These are phyloP conservation scores for Bryum argenteum DNA, from an alignment of 225 moss, liverwort and hornwort genomes.

Conservation along the genomic window DNA sequence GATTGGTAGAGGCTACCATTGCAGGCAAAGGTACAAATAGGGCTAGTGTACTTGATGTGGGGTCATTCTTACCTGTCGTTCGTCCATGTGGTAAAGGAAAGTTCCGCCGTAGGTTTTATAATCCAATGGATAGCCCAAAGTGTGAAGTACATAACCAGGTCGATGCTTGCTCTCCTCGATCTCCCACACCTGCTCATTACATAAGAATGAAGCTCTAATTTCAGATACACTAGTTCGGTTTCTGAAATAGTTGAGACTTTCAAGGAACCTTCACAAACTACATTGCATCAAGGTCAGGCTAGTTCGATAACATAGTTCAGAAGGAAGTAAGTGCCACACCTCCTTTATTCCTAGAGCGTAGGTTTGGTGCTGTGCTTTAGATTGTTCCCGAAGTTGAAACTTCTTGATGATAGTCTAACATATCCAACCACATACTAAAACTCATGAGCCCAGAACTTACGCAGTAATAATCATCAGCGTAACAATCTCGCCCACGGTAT, in stretches of 20 bases:
- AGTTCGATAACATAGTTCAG: background rate
- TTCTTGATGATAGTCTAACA: slow-evolving; percentile 68
- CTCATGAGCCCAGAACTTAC: background rate
- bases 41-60: background rate
- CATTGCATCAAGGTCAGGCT: background rate
- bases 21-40: background rate
- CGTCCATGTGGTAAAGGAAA: slow-evolving; percentile 87
- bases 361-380: slow-evolving; percentile 80
- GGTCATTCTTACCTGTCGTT: slow-evolving; percentile 52
- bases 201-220: slow-evolving; percentile 27
- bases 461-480: too few relatives aligned
- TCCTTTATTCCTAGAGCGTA: slow-evolving; percentile 89
- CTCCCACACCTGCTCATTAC: slow-evolving; percentile 76
- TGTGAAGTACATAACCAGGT: slow-evolving; percentile 75
- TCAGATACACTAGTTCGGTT: slow-evolving; percentile 23
- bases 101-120: slow-evolving; percentile 73
- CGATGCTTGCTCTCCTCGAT: slow-evolving; percentile 71
- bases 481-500: background rate
- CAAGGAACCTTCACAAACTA: slow-evolving; percentile 9
- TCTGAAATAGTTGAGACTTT: background rate
- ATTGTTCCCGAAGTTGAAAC: slow-evolving; percentile 68
- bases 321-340: slow-evolving; percentile 44
- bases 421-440: background rate
- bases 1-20: background rate
- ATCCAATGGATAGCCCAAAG: slow-evolving; percentile 80